phyloP scores from a whole-genome alignment of 495 filamentous ascomycete species.

The Collariella sp. region DNA sequence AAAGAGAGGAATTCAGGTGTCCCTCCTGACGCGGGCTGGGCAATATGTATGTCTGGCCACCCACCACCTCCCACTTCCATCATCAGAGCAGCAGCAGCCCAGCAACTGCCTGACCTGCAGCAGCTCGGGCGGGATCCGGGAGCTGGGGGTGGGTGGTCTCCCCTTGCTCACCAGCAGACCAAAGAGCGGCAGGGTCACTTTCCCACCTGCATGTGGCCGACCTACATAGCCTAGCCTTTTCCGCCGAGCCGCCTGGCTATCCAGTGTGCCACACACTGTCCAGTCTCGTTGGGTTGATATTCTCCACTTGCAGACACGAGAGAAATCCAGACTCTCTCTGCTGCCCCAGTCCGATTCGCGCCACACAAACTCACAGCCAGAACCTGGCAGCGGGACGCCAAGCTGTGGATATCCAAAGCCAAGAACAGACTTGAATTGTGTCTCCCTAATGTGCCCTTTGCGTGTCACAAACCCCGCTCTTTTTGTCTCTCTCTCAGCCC shows the following conservation, averaged over 20 bases:
- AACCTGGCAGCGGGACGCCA: too few relatives aligned
- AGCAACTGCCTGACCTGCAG: background rate
- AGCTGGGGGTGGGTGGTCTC: background rate
- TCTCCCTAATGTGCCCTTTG: too few relatives aligned
- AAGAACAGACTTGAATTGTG: too few relatives aligned
- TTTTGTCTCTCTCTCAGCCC: too few relatives aligned
- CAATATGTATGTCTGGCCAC: background rate
- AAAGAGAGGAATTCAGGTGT: conserved; percentile 5
- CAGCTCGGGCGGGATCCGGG: conserved; percentile 13
- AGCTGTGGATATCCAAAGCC: background rate
- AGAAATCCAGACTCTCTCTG: too few relatives aligned
- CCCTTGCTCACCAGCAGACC: background rate
- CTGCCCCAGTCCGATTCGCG: too few relatives aligned
- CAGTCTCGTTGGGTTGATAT: too few relatives aligned
- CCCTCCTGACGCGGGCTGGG: background rate
- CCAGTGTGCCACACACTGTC: background rate
- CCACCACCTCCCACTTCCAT: background rate
- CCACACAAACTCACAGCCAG: too few relatives aligned
- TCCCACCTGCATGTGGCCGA: background rate
- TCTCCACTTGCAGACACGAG: background rate
- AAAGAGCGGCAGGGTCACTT: background rate
- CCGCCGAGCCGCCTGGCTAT: background rate
- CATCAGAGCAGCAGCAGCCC: background rate
- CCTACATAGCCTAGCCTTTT: background rate
- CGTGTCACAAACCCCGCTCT: too few relatives aligned